Evolutionary conservation across 2,329 filamentous ascomycete species (phyloP).

Genomic region (Colletotrichum scovillei): DNA sequence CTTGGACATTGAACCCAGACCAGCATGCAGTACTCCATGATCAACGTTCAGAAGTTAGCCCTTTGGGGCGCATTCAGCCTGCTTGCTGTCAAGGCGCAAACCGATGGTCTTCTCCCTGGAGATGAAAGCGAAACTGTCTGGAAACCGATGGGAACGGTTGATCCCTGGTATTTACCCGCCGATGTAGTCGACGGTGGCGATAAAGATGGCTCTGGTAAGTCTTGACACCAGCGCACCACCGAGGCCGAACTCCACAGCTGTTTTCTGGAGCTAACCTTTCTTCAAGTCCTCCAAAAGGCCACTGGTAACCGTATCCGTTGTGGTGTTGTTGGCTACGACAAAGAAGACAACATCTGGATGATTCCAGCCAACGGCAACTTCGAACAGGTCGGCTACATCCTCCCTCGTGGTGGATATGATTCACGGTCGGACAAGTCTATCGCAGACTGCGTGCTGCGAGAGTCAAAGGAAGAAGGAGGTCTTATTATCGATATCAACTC

Average conservation of each 20-base stretch:
- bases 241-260: not conserved
- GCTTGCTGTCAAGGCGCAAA: not conserved
- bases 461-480: constrained; percentile 1
- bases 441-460: constrained; percentile 6
- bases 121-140: not conserved
- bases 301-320: not conserved
- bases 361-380: not conserved
- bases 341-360: not conserved
- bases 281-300: not conserved
- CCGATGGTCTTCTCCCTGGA: not conserved
- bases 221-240: not conserved
- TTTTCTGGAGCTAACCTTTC: not conserved
- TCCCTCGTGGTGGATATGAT: constrained; percentile 9
- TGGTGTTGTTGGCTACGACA: not conserved
- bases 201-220: not conserved
- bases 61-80: not conserved
- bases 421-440: not conserved
- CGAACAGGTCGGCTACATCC: not conserved
- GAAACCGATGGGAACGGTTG: not conserved
- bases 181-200: not conserved
- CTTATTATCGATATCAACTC: not conserved
- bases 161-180: not conserved
- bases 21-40: not conserved
- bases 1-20: not conserved
- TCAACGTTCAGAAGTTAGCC: not conserved